phyloP scores from a whole-genome alignment of 2,329 filamentous ascomycete species.

The Aureobasidium sp. region DNA sequence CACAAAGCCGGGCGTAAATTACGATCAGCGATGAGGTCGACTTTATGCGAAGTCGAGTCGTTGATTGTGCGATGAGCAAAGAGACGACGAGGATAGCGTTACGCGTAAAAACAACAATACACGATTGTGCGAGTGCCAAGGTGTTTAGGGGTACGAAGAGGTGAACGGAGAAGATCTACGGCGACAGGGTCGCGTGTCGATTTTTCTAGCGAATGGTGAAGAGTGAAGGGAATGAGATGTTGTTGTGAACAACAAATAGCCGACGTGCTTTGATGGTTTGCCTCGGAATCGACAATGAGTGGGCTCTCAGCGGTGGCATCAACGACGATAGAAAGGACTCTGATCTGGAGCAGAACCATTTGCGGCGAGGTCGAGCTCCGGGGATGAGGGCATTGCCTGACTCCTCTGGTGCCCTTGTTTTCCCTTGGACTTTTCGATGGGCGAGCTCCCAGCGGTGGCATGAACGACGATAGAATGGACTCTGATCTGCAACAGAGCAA shows the following conservation, averaged over 20 bases:
- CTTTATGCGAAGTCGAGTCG: not conserved
- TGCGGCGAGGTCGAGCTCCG: too few species aligned
- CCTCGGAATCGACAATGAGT: too few species aligned
- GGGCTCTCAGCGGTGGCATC: not conserved
- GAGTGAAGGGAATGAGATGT: not conserved
- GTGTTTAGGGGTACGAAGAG: not conserved
- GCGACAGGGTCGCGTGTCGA: not conserved
- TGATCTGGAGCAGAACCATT: too few species aligned
- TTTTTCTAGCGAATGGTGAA: not conserved
- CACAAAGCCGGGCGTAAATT: not conserved
- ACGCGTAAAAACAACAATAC: not conserved
- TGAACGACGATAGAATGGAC: not conserved
- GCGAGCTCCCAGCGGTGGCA: not conserved
- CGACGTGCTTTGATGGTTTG: too few species aligned
- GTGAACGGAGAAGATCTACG: not conserved
- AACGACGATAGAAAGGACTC: not conserved
- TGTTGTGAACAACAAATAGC: not conserved
- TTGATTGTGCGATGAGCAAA: not conserved
- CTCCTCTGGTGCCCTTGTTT: too few species aligned
- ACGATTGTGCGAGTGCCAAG: not conserved
- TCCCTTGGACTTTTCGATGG: not conserved
- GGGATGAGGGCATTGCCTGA: too few species aligned
- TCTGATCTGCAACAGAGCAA: not conserved
- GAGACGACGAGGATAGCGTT: not conserved
- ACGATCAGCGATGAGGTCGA: not conserved